Evolutionary conservation across 2,329 filamentous ascomycete species (phyloP).

Genomic region (Xylaria sp.): DNA sequence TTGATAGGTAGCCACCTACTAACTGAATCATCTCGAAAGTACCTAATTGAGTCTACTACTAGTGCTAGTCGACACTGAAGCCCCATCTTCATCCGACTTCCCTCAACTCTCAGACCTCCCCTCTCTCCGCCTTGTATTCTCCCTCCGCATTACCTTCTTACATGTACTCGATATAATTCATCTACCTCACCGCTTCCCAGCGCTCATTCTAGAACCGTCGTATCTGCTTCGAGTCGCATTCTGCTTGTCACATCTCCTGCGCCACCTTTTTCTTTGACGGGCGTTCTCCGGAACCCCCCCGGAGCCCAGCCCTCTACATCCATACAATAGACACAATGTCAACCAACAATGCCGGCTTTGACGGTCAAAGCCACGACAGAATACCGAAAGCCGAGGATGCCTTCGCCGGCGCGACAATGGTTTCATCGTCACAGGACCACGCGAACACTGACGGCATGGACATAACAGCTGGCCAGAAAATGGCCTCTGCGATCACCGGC

Average conservation of each 20-base stretch:
- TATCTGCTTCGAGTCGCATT: not conserved
- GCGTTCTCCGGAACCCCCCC: constrained; percentile 37
- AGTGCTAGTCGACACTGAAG: no score
- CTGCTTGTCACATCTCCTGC: not conserved
- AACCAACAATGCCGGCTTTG: constrained; percentile 32
- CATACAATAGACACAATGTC: constrained; percentile 25
- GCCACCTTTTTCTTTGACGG: constrained; percentile 18
- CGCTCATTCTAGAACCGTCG: not conserved
- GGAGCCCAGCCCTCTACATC: constrained; percentile 32
- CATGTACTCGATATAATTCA: not conserved
- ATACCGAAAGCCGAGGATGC: constrained; percentile 44
- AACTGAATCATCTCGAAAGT: not conserved
- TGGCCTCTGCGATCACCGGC: constrained; percentile 90
- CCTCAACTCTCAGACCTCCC: no score
- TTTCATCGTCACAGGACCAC: constrained; percentile 43
- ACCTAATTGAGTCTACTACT: no score
- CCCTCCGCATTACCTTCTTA: not conserved
- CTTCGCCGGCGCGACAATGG: constrained; percentile 41
- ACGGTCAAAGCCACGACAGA: constrained; percentile 48
- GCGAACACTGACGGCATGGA: constrained; percentile 58
- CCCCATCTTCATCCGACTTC: no score
- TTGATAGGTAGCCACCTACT: no score
- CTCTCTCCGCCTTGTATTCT: no score
- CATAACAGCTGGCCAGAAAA: constrained; percentile 86
- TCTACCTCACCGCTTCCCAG: not conserved